These are phyloP conservation scores for Thalassiosira profunda DNA, from an alignment of 108 stramenopile species.

Conservation along the genomic window DNA sequence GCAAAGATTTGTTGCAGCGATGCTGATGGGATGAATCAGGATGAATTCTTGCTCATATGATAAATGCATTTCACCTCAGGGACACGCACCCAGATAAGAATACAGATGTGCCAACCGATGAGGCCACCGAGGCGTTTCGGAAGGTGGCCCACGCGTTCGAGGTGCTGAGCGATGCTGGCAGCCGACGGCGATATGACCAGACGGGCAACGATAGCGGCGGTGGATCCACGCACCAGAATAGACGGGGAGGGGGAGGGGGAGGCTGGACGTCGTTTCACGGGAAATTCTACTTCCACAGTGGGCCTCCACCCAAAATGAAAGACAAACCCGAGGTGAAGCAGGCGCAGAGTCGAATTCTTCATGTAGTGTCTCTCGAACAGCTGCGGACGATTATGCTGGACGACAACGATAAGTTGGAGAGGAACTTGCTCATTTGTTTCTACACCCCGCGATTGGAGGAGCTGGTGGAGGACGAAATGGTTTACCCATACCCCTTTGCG, in stretches of 20 bases:
- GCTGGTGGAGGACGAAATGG: constrained; percentile 61
- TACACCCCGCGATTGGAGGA: constrained; percentile 51
- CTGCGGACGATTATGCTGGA: constrained; percentile 66
- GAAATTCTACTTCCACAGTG: too few relatives aligned
- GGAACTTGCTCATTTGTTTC: constrained; percentile 59
- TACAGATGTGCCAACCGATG: constrained; percentile 29
- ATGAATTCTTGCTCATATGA: too few relatives aligned
- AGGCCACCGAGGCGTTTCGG: constrained; percentile 62
- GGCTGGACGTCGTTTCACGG: too few relatives aligned
- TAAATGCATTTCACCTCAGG: too few relatives aligned
- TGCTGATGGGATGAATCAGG: too few relatives aligned
- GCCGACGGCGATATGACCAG: constrained; percentile 22
- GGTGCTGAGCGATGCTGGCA: not conserved
- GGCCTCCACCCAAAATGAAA: too few relatives aligned
- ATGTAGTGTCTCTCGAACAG: constrained; percentile 66
- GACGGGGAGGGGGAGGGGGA: too few relatives aligned
- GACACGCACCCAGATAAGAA: constrained; percentile 65
- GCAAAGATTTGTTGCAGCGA: too few relatives aligned
- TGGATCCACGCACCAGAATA: too few relatives aligned
- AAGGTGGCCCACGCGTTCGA: constrained; percentile 73
- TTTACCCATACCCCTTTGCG: constrained; percentile 73
- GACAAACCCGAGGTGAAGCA: constrained; percentile 63
- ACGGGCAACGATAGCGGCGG: too few relatives aligned
- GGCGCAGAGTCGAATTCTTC: constrained; percentile 58
- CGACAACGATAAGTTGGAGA: constrained; percentile 50